phyloP scores from a whole-genome alignment of 2,329 filamentous ascomycete species.

The Nemania sp. region DNA sequence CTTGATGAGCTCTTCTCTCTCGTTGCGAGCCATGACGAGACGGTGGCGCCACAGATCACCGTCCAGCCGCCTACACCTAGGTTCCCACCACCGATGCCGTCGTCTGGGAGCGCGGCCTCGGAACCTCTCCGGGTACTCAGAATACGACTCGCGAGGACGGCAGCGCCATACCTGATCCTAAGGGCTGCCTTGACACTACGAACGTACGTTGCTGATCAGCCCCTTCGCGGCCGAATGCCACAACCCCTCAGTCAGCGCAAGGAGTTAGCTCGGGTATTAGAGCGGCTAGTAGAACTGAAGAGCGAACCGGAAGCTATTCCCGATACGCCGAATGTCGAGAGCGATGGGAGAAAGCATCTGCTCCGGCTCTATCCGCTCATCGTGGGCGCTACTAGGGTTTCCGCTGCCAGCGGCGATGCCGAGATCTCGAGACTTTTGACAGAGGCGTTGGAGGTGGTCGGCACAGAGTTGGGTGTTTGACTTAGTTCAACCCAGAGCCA shows the following conservation, averaged over 20 bases:
- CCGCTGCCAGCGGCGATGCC: constrained; percentile 69
- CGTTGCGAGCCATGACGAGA: constrained; percentile 64
- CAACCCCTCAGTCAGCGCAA: constrained; percentile 84
- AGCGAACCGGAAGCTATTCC: constrained; percentile 79
- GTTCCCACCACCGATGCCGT: constrained; percentile 50
- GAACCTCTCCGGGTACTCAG: constrained; percentile 55
- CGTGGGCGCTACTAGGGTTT: constrained; percentile 70
- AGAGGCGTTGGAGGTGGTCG: constrained; percentile 72
- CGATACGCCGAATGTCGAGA: constrained; percentile 62
- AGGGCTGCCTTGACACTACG: constrained; percentile 84
- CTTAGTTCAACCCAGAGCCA: neutral
- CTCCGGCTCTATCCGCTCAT: constrained; percentile 84
- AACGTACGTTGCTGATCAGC: constrained; percentile 90
- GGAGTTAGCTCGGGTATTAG: constrained; percentile 80
- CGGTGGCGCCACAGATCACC: constrained; percentile 52
- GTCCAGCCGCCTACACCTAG: constrained; percentile 61
- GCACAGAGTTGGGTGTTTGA: constrained; percentile 64
- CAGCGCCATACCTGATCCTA: constrained; percentile 84
- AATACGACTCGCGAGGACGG: constrained; percentile 76
- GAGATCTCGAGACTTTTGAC: constrained; percentile 69
- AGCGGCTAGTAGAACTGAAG: constrained; percentile 72
- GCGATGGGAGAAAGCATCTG: constrained; percentile 77
- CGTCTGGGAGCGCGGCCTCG: constrained; percentile 40
- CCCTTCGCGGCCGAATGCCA: constrained; percentile 87
- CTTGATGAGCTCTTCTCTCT: constrained; percentile 82